Evolutionary conservation across 371 early-diverging fungal genomes (phyloP), one percentile per base, ranked within the genome.

Genomic region (Rhizopus sp.): DNA sequence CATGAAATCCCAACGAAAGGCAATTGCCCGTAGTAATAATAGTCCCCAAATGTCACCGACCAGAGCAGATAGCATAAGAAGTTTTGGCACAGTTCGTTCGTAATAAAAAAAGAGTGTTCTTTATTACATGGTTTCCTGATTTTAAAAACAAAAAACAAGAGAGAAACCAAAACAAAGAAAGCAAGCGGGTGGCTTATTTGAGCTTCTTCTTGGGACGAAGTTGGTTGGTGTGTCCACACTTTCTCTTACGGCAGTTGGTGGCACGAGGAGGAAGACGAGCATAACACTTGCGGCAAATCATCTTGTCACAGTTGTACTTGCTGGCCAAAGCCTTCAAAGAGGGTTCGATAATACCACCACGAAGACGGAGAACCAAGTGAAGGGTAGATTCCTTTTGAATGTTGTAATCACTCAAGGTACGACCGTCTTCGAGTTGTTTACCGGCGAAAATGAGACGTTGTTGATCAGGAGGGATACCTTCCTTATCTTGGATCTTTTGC

Each of bases 381-480:
- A 97, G 91, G 59, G 97, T 97, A 49, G 96, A 95, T 82, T 97
- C 97, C 82, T 89, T 89, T 78, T 90, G 91, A 84, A 88, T 89
- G 84, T 88, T 89, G 82, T 89, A 89, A 78, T 89, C 90, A 47
- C 85, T 80, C 33, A 89, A 84, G 44, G 83, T 80, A 78, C 95
- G 93, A 62, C 94, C 96, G 78, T 97, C 97, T 81, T 97, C 97
- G 59, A 99, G 91, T 86, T 99, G 98, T 87, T 97, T 98, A 67
- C 96, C 99, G 76, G 98, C 97, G 80, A 99, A 98, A 74, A 99
- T 99, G 61, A 98, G 88, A 66, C 98, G 96, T 84, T 99, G 99
- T 87, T 99, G 99, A 78, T 98, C 98, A 60, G 98, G 98, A 59
- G 99, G 98, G 70, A 99, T 99, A 66, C 66, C 92, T 80, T 97